Evolutionary conservation across 495 filamentous ascomycete species (phyloP).

Genomic region (Daldinia bambusicola): DNA sequence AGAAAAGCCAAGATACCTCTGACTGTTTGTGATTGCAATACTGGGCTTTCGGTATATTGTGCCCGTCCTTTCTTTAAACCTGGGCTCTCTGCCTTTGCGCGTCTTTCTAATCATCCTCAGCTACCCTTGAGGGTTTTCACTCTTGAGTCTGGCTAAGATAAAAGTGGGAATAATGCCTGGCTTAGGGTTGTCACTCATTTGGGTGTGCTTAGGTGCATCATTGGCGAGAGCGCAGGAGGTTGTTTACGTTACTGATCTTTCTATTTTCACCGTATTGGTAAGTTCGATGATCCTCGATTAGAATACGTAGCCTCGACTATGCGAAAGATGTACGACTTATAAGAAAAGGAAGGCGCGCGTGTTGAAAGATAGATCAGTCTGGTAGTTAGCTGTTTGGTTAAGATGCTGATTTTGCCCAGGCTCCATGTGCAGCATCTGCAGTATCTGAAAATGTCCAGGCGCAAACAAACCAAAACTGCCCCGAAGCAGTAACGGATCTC

Average conservation of each 20-base stretch:
- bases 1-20: not conserved
- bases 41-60: not conserved
- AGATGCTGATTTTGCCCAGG: constrained; percentile 46
- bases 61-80: not conserved
- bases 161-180: constrained; percentile 22
- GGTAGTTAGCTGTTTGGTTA: not conserved
- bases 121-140: not conserved
- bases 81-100: not conserved
- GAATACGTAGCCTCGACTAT: not conserved
- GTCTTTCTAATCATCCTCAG: not conserved
- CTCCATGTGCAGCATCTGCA: constrained; percentile 58
- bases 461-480: constrained; percentile 55
- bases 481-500: constrained; percentile 52
- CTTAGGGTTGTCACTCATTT: constrained; percentile 23
- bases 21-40: not conserved
- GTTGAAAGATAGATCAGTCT: not conserved
- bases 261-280: constrained; percentile 56
- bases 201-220: constrained; percentile 27
- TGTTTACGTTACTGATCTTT: constrained; percentile 58
- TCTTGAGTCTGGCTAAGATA: not conserved
- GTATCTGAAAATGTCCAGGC: constrained; percentile 54
- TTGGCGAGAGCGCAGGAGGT: constrained; percentile 44
- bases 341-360: too few species aligned
- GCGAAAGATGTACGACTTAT: not conserved
- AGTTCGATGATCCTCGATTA: not conserved